These are phyloP conservation scores for Neospermospora avenae DNA, from an alignment of 2,329 filamentous ascomycete genomes.

Conservation along the genomic window DNA sequence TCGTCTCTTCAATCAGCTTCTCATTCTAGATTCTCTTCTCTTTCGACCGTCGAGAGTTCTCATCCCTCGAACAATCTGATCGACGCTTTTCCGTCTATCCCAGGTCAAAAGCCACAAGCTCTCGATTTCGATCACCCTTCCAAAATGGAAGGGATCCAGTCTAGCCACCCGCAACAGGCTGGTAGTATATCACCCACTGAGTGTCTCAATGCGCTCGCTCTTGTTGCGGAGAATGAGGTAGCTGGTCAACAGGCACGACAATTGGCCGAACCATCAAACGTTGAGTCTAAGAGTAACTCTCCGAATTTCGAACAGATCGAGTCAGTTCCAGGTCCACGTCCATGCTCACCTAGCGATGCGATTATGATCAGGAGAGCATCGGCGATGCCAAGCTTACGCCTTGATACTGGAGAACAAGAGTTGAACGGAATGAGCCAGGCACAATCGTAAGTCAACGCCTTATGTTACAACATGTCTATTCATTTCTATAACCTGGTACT, in stretches of 20 bases:
- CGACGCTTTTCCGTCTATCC: conserved; percentile 7
- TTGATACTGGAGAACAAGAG: conserved; percentile 24
- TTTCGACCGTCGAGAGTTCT: conserved; percentile 32
- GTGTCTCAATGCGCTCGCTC: conserved; percentile 26
- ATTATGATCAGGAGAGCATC: conserved; percentile 32
- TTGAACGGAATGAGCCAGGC: conserved; percentile 13
- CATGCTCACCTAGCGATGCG: conserved; percentile 35
- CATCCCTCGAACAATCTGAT: conserved; percentile 10
- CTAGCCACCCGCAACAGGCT: background rate
- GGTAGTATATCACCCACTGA: conserved; percentile 26
- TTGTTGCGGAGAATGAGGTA: conserved; percentile 26
- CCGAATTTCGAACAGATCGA: background rate
- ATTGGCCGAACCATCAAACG: background rate
- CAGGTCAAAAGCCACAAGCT: conserved; percentile 6
- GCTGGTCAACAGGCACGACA: conserved; percentile 9
- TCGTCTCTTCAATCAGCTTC: conserved; percentile 32
- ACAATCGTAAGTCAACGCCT: conserved; percentile 23
- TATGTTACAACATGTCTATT: background rate
- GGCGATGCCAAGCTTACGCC: conserved; percentile 22
- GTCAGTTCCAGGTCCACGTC: conserved; percentile 15
- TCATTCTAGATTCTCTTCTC: conserved; percentile 35
- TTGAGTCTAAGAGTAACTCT: background rate
- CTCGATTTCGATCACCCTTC: conserved; percentile 2
- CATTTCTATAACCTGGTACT: background rate
- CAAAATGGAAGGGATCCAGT: background rate